These are phyloP conservation scores for Hericium coralloides DNA, from an alignment of 768 basidiomycete species.

Conservation along the genomic window DNA sequence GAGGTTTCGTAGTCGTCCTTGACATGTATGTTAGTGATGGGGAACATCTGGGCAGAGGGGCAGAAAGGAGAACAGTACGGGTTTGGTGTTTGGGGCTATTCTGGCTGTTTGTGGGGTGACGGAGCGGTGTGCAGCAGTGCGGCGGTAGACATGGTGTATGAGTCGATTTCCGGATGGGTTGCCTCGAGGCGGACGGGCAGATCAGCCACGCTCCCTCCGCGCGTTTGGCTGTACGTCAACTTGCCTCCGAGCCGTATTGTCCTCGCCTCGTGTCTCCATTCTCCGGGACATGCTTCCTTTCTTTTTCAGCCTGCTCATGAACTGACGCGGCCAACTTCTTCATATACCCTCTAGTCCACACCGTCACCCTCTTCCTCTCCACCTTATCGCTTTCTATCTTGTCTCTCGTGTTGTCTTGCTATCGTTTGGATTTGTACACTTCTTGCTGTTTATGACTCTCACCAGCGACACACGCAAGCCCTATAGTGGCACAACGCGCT, in stretches of 20 bases:
- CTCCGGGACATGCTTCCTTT: not conserved
- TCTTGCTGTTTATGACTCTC: slow-evolving; percentile 33
- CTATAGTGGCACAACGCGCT: slow-evolving; percentile 51
- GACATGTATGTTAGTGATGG: slow-evolving; percentile 15
- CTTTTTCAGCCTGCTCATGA: not conserved
- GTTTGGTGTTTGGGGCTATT: not conserved
- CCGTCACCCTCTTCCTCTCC: not conserved
- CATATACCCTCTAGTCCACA: not conserved
- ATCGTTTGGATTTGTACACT: too few relatives aligned
- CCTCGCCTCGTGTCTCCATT: not conserved
- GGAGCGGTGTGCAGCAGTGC: not conserved
- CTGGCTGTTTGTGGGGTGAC: slow-evolving; percentile 5
- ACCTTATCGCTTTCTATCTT: not conserved
- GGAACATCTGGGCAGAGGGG: slow-evolving; percentile 3
- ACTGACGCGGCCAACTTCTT: not conserved
- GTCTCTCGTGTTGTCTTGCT: not conserved
- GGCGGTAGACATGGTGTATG: not conserved
- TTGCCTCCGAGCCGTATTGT: not conserved
- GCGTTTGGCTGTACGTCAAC: not conserved
- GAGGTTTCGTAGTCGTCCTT: slow-evolving; percentile 13
- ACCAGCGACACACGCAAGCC: slow-evolving; percentile 64
- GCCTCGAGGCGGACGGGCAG: not conserved
- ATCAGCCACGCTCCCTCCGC: not conserved
- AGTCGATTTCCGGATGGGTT: not conserved
- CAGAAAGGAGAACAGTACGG: slow-evolving; percentile 4